Conservation (phyloP, 257 asterid genomes). For the Plantago major region DNA sequence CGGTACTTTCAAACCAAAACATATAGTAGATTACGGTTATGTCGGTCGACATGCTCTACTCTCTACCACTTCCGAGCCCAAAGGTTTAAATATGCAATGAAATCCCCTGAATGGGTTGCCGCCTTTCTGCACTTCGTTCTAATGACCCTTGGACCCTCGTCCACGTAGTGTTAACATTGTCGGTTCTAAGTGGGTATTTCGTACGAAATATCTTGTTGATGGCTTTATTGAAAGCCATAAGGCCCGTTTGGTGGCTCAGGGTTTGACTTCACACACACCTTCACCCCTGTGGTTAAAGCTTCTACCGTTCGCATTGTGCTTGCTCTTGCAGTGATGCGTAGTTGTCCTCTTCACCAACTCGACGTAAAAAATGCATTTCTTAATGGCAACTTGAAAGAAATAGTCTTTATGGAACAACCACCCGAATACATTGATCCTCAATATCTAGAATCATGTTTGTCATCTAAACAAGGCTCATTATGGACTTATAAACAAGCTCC, state of each 20-base stretch:
- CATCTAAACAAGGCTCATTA: background rate
- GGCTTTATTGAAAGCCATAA: background rate
- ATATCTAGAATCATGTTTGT: background rate
- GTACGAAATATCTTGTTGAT: background rate
- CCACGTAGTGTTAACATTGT: background rate
- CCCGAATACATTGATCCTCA: background rate
- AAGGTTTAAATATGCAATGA: background rate
- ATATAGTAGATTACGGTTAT: too few relatives aligned
- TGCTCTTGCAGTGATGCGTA: background rate
- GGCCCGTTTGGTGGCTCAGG: background rate
- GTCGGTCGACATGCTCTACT: too few relatives aligned
- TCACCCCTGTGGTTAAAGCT: background rate
- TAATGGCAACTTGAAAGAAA: background rate
- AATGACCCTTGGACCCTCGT: background rate
- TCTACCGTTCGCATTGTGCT: background rate
- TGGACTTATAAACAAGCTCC: slow-evolving; percentile 11
- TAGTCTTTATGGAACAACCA: background rate
- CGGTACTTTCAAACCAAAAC: too few relatives aligned
- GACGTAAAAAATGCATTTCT: too few relatives aligned
- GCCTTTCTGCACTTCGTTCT: background rate
- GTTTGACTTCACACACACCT: background rate
- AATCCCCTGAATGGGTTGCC: background rate
- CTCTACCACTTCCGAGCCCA: background rate
- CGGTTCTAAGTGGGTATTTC: too few relatives aligned
- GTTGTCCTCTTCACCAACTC: background rate